Evolutionary conservation across 805 yeast species (phyloP), one percentile per base, ranked within the genome.

Genomic region (Kregervanrija pseudodelftensis): DNA sequence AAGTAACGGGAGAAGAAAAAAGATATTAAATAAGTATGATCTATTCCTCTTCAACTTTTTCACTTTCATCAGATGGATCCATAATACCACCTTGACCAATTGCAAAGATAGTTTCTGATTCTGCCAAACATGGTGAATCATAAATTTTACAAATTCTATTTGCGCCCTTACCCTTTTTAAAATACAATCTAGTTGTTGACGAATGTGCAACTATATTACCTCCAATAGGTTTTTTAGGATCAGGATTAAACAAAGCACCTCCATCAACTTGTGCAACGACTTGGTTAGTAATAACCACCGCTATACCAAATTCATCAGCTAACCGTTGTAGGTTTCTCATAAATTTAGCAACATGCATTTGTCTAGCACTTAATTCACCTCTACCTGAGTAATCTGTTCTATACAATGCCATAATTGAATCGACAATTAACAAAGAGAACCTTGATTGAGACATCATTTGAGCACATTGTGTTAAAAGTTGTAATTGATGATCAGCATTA

Each of bases 141-240:
- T 87, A 89, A 39, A 93, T 85, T 64, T 88, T 89, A 69, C 98
- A 93, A 22, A 87, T 81, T 72, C 99, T 82, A 59, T 86, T 90
- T 54, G 88, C 95, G 13, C 85, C 97, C 57, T 82, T 79, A 43
- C 96, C 96, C 67, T 93, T 93, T 59, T 83, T 85, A 63, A 93
- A 81, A 44, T 85, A 84, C 47, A 93, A 73, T 58, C 99, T 77
- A 2, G 99, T 93, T 5, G 98, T 91, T 2, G 97, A 89, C 14
- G 95, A 82, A 64, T 93, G 99, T 1, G 98, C 99, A 63, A 93
- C 83, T 55, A 93, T 93, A 60, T 93, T 91, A 56, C 99, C 99
- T 49, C 99, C 99, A 54, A 93, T 91, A 13, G 99, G 99, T 64
- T 93, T 93, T 64, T 93, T 93, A 12, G 98, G 97, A 64, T 93